Percentiles rank a stretch among this genome's conserved stretches.
These are phyloP conservation scores for Inonotus obliquus DNA, from an alignment of 1,284 basidiomycete genomes.

Conservation along the genomic window DNA sequence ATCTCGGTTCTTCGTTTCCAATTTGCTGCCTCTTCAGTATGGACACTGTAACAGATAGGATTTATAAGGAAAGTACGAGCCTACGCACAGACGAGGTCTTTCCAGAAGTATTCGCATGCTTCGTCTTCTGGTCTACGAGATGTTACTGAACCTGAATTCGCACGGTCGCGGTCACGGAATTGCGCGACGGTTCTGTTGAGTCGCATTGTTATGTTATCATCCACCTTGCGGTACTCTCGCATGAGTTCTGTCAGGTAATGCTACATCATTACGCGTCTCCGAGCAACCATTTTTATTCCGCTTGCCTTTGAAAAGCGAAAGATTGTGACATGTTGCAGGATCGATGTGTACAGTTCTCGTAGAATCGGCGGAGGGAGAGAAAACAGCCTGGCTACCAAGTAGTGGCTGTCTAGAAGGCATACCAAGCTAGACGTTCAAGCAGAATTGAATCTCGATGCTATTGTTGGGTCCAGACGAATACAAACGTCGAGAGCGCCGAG, in stretches of 20 bases:
- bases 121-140: constrained; percentile 57
- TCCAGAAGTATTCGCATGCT: constrained; percentile 78
- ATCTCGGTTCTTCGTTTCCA: constrained; percentile 80
- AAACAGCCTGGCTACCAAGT: constrained; percentile 65
- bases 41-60: neutral
- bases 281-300: constrained; percentile 4
- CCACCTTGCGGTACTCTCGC: constrained; percentile 79
- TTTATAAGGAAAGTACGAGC: neutral
- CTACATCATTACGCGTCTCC: neutral
- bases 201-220: constrained; percentile 81
- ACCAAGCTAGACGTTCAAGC: no score
- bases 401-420: constrained; percentile 51
- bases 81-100: constrained; percentile 72
- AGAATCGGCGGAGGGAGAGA: constrained; percentile 52
- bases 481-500: neutral
- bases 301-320: constrained; percentile 81
- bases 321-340: constrained; percentile 69
- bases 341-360: constrained; percentile 59
- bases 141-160: constrained; percentile 30
- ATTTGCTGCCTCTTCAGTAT: constrained; percentile 47
- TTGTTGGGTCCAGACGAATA: neutral
- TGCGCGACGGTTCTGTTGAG: constrained; percentile 80
- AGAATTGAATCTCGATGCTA: constrained; percentile 5
- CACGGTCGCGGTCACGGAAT: constrained; percentile 68
- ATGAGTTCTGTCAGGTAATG: constrained; percentile 58